phyloP scores from a whole-genome alignment of 1,284 basidiomycete species.

The Cronartium ribicola region DNA sequence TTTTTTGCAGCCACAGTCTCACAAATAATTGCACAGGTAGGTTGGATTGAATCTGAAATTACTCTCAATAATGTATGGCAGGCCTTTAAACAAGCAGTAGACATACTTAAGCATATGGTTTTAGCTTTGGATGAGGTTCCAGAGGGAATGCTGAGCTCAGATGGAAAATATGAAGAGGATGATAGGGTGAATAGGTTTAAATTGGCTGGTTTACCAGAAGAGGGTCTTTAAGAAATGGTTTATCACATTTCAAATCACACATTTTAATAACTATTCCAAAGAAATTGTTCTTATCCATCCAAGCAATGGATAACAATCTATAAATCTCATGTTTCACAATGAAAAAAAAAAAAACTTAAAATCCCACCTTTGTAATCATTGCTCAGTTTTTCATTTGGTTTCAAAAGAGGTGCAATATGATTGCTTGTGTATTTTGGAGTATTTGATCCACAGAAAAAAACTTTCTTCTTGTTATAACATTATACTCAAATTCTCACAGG shows the following conservation, averaged over 20 bases:
- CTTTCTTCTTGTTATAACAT: no score
- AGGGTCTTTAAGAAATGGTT: no score
- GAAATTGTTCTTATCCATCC: no score
- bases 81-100: neutral
- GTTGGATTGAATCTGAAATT: neutral
- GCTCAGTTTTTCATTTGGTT: conserved; percentile 6
- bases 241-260: no score
- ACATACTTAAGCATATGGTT: neutral
- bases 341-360: no score
- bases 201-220: neutral
- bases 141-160: neutral
- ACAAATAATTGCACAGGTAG: neutral
- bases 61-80: neutral
- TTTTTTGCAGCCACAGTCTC: neutral
- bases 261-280: no score
- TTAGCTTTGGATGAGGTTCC: neutral
- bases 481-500: no score
- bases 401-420: neutral
- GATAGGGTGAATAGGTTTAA: neutral
- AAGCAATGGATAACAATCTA: no score
- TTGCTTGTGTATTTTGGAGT: no score
- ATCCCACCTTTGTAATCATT: no score
- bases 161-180: neutral
- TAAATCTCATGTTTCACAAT: no score
- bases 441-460: no score